Base-by-base conservation (phyloP, 768 basidiomycete genomes). In the Coprinopsis cinerea region DNA sequence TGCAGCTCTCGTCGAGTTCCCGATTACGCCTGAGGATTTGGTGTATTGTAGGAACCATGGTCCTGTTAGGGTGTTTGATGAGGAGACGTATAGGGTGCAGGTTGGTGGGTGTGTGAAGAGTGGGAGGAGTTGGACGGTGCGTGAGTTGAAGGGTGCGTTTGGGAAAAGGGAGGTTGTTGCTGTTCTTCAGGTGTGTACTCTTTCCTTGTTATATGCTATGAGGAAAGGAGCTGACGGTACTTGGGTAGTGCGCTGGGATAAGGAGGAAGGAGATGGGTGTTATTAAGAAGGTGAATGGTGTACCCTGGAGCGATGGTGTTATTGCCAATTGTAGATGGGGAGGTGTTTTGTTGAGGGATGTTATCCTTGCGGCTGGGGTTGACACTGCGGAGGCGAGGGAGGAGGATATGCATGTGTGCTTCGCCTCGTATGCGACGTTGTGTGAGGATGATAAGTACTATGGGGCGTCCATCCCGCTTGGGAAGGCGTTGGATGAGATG, bases 1-100 rank as follows among this genome's bases (percentile, higher is more conserved):
- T 4, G 61, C 72, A 30, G 71, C 74, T 15, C 71, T 88, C 11
- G 73, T 80, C 17, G 76, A 82, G 55, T 81, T 81, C 57, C 60
- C 72, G 4, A 52, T 78, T 49, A 88, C 86, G 0, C 85, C 85
- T 1, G 74, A 77, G 46, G 75, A 76, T 39, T 68, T 83, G n/a
- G 70, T 82, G 9, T 90, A 85, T 57, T 79, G 78, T 52, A 78
- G 87, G 27, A 88, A 88, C 57, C 86, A 88, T 57, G 79, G 85
- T 39, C 74, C 73, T 49, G 79, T 80, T 27, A 66, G 73, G 10
- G 71, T 75, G 40, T 75, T 79, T 44, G 71, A 75, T 51, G 69
- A 70, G 22, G 67, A 69, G n/a, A 58, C 64, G 2, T 81, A 76
- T 61, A 57, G 54, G 2, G 44, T 81, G 24, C 59, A 64, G 17